phyloP scores from a whole-genome alignment of 1,139 yeast genomes.

The Suhomyces maxii region DNA sequence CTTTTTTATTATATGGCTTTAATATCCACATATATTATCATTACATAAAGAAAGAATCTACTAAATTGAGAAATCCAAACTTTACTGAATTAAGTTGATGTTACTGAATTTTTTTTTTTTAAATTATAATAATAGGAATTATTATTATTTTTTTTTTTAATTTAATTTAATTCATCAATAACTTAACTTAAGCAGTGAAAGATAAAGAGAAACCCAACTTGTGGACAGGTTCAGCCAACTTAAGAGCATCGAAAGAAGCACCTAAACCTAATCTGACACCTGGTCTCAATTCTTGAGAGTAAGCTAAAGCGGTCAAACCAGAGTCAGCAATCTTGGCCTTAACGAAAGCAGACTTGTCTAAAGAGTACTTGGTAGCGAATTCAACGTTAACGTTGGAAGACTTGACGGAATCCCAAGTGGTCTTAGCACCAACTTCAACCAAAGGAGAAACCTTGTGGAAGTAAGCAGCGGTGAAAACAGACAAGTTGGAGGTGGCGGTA shows the following conservation, averaged over 20 bases:
- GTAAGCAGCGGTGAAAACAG: conserved; percentile 93
- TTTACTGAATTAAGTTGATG: neutral
- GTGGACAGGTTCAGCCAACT: conserved; percentile 96
- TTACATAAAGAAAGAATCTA: conserved; percentile 3
- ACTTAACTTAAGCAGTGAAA: conserved; percentile 66
- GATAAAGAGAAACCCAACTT: conserved; percentile 94
- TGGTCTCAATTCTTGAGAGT: conserved; percentile 94
- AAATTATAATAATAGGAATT: too few species aligned
- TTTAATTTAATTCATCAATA: too few species aligned
- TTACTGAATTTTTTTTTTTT: too few species aligned
- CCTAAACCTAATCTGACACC: conserved; percentile 98
- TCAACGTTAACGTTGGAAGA: conserved; percentile 77
- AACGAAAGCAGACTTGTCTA: conserved; percentile 84
- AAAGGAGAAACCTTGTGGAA: conserved; percentile 91
- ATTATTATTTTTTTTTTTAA: too few species aligned
- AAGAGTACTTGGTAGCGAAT: conserved; percentile 92
- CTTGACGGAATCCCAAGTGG: conserved; percentile 84
- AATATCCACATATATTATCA: conserved; percentile 6
- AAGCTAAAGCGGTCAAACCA: conserved; percentile 91
- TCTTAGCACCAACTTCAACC: conserved; percentile 98
- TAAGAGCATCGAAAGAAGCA: conserved; percentile 94
- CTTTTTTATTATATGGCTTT: too few species aligned
- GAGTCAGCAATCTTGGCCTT: conserved; percentile 98
- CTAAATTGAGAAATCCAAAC: conserved; percentile 3
- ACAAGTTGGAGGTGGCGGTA: conserved; percentile 85